phyloP scores from a whole-genome alignment of 768 basidiomycete genomes.

The Punctularia strigosozonata region DNA sequence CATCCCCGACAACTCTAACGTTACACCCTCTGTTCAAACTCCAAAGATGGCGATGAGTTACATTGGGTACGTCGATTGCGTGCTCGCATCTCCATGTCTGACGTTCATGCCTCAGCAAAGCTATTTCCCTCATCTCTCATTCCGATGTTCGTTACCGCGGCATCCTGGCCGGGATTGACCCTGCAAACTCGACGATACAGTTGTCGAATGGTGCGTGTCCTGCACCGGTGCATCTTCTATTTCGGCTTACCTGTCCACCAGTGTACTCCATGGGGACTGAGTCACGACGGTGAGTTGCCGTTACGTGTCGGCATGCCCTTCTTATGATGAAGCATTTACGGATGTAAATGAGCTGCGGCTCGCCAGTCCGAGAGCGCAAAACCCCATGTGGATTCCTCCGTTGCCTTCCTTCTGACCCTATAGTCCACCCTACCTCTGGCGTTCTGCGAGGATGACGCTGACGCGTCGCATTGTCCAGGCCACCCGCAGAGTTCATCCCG shows the following conservation, averaged over 20 bases:
- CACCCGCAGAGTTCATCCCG: conserved; percentile 68
- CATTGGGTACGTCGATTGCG: conserved; percentile 32
- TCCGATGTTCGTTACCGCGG: conserved; percentile 87
- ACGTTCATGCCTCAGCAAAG: conserved; percentile 42
- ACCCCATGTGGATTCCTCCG: conserved; percentile 45
- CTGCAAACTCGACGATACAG: conserved; percentile 76
- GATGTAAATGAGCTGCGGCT: conserved; percentile 28
- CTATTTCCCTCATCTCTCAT: conserved; percentile 83
- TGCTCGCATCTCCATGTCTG: background rate
- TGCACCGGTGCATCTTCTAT: background rate
- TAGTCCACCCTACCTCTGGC: conserved; percentile 2
- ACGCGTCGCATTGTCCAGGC: conserved; percentile 28
- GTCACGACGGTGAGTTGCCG: conserved; percentile 52
- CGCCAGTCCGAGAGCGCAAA: conserved; percentile 30
- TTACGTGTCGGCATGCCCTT: conserved; percentile 1
- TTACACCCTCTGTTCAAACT: too few species aligned
- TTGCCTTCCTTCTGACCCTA: conserved; percentile 52
- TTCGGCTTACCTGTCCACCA: conserved; percentile 6
- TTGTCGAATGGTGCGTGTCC: conserved; percentile 65
- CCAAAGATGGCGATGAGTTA: too few species aligned
- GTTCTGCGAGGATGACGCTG: conserved; percentile 8
- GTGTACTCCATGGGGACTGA: conserved; percentile 90
- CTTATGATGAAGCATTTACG: conserved; percentile 24
- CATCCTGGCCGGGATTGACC: conserved; percentile 79
- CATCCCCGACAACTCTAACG: too few species aligned